Conservation (phyloP, 306 rosid species). For the Fagus crenata region DNA sequence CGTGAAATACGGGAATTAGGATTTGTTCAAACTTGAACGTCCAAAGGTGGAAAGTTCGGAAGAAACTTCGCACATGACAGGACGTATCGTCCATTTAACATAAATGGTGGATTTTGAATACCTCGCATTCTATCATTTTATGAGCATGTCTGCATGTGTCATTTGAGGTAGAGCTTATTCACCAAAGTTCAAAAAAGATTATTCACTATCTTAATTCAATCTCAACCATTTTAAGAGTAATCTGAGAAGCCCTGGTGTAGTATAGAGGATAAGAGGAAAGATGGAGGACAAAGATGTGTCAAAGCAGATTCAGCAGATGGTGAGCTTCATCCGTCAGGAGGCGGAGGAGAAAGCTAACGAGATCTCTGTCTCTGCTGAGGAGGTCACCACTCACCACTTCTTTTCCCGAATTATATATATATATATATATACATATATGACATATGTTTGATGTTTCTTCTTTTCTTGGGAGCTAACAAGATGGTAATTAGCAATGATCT, state of each 20-base stretch:
- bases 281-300: slow-evolving; percentile 75
- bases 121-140: too few species aligned
- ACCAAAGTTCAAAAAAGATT: too few species aligned
- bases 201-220: background rate
- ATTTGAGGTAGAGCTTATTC: background rate
- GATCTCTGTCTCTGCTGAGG: slow-evolving; percentile 64
- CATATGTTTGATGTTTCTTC: too few species aligned
- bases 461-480: too few species aligned
- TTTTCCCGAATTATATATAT: background rate
- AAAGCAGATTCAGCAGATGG: slow-evolving; percentile 78
- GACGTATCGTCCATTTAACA: background rate
- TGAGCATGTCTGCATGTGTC: background rate
- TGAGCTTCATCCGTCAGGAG: slow-evolving; percentile 73
- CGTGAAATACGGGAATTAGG: background rate
- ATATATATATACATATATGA: background rate
- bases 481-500: too few species aligned
- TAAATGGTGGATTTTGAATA: too few species aligned
- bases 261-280: slow-evolving; percentile 14
- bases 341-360: slow-evolving; percentile 80
- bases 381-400: slow-evolving; percentile 29
- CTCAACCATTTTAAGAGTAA: background rate
- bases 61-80: slow-evolving; percentile 14
- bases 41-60: background rate
- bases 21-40: slow-evolving; percentile 16
- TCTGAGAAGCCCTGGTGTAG: background rate